A percentile compares a stretch with the other conserved stretches of the same genome.
Evolutionary conservation across 352 stramenopile genomes (phyloP).

Genomic region (Aphanomyces cochlioides): DNA sequence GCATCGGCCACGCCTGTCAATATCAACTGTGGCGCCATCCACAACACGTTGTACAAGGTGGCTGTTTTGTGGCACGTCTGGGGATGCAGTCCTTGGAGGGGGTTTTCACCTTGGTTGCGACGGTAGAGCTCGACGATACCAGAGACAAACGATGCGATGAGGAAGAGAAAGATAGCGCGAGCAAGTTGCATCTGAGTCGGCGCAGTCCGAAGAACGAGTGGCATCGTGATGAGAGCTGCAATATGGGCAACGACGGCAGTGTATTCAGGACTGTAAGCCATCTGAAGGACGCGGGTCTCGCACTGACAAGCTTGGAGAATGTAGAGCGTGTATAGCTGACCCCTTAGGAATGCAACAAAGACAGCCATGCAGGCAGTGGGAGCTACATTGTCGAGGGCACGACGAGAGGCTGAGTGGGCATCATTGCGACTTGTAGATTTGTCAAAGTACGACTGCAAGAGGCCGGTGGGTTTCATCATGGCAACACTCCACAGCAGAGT

Average conservation of each 20-base stretch:
- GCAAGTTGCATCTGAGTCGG: not conserved
- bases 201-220: not conserved
- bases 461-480: not conserved
- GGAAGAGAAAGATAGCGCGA: conserved; percentile 21
- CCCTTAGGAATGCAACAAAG: conserved; percentile 60
- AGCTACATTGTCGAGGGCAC: conserved; percentile 14
- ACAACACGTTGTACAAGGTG: not conserved
- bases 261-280: conserved; percentile 18
- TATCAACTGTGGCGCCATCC: not conserved
- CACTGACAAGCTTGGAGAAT: conserved; percentile 66
- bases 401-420: not conserved
- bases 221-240: not conserved
- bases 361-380: conserved; percentile 32
- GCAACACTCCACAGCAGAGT: conserved; percentile 11
- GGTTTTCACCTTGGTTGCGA: conserved; percentile 32
- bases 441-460: not conserved
- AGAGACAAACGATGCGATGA: conserved; percentile 48
- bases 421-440: not conserved
- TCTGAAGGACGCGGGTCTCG: conserved; percentile 36
- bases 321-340: conserved; percentile 65
- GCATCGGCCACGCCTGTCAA: not conserved
- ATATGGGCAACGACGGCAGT: not conserved
- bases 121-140: conserved; percentile 78
- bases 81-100: not conserved
- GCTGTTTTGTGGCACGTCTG: conserved; percentile 18